A percentile compares a stretch with the other conserved stretches of the same genome.
Evolutionary conservation across 1,139 yeast species (phyloP).

Genomic region (Hemisphaericaspora xylofermentans): DNA sequence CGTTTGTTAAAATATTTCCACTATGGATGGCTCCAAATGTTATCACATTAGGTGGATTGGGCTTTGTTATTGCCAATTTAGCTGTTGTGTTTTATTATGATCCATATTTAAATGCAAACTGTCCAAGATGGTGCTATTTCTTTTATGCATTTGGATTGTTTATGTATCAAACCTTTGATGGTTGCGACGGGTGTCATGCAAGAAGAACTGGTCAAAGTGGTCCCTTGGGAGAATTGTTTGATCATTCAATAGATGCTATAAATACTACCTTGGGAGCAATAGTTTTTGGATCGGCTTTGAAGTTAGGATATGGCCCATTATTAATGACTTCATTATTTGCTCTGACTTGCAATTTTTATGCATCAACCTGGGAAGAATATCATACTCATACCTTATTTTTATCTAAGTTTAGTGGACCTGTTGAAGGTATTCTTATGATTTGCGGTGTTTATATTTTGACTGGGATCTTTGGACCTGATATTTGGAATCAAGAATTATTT

Average conservation of each 20-base stretch:
- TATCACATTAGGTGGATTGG: conserved; percentile 76
- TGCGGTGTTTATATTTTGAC: conserved; percentile 55
- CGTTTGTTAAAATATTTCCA: conserved; percentile 75
- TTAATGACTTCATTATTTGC: conserved; percentile 72
- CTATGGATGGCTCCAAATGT: conserved; percentile 85
- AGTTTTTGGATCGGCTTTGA: conserved; percentile 70
- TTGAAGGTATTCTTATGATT: conserved; percentile 82
- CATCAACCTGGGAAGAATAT: conserved; percentile 95
- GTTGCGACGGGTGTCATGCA: conserved; percentile 95
- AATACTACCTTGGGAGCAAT: conserved; percentile 81
- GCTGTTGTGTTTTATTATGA: conserved; percentile 68
- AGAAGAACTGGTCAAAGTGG: conserved; percentile 91
- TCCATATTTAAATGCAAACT: conserved; percentile 57
- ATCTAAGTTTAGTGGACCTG: conserved; percentile 88
- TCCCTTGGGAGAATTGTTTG: conserved; percentile 91
- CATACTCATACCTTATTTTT: conserved; percentile 84
- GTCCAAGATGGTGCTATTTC: conserved; percentile 82
- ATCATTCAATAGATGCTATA: conserved; percentile 89
- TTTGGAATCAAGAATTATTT: conserved; percentile 53
- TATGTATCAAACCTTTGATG: conserved; percentile 93
- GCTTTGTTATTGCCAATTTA: conserved; percentile 66
- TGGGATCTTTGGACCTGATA: conserved; percentile 66
- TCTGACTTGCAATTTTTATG: conserved; percentile 75
- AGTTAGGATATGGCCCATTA: conserved; percentile 67
- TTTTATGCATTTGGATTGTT: conserved; percentile 82